Base-by-base conservation (phyloP, 179 eudicot species). In the Monotropa hypopitys region DNA sequence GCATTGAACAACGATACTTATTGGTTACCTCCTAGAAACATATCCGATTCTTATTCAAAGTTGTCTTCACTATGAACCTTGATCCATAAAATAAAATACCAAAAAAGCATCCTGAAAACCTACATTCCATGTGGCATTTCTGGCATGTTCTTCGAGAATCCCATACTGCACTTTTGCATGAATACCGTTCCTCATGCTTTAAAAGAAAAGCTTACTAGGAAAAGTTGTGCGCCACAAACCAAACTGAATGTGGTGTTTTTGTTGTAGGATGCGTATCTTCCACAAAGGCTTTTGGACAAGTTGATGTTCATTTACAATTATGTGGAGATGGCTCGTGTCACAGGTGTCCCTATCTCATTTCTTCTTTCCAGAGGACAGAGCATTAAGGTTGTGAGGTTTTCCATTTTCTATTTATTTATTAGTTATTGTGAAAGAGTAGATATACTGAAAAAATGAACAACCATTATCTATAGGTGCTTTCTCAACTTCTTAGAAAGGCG, bases 251-350 rank as follows among this genome's bases (percentile, higher is more conserved):
- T 82, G 7, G 32, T 57, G 38, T 38, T 71, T 66, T 70, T 38
- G 16, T 83, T 89, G 77, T 88, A 96, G 99, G 99, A 96, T 90
- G 99, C 99, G 26, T 94, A 96, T 85, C 98, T 96, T 77, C 99
- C 99, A 54, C 99, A 96, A 84, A 90, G 99, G 80, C 88, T 96
- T 84, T 82, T 96, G 87, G 99, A 96, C 82, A 96, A 96, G 90
- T 81, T 96, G 81, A 96, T 96, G 99, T 88, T 85, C 80, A 86
- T 96, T 78, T 96, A 96, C 86, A 96, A 96, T 85, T 96, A 96
- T 80, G 96, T 96, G 76, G 99, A 96, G 88, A 96, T 96, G 99
- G 98, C 98, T 80, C 86, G 99, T 81, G 99, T 96, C 72, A 96
- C 99, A 3, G 98, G 99, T 84, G 99, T 94, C 73, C 99, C 99